Conservation (phyloP, 2,329 filamentous ascomycete species). For the Ophiosphaerella narmari region DNA sequence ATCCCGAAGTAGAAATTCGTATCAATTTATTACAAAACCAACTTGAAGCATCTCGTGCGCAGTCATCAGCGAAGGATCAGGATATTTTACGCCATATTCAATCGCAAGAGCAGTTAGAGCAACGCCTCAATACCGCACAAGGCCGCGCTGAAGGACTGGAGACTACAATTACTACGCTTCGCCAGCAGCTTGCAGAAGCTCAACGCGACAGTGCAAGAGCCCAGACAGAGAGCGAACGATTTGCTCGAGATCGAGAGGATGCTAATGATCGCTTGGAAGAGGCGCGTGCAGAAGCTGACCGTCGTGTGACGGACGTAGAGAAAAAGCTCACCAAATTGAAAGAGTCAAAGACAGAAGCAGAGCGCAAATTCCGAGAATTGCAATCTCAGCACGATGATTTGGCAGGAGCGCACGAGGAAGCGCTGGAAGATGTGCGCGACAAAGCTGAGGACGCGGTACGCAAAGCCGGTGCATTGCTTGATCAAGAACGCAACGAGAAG, state of each 20-base stretch:
- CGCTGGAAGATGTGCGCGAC: constrained; percentile 34
- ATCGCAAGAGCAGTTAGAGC: constrained; percentile 31
- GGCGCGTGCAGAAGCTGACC: constrained; percentile 31
- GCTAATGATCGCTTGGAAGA: constrained; percentile 32
- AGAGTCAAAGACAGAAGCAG: constrained; percentile 31
- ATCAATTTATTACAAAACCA: constrained; percentile 24
- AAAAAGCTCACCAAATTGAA: constrained; percentile 35
- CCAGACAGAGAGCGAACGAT: constrained; percentile 29
- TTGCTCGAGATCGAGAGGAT: constrained; percentile 32
- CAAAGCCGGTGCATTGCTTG: constrained; percentile 37
- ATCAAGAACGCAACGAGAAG: constrained; percentile 42
- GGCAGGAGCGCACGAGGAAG: constrained; percentile 30
- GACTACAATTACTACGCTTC: constrained; percentile 29
- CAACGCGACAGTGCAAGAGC: constrained; percentile 32
- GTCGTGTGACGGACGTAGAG: constrained; percentile 34
- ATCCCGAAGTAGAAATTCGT: constrained; percentile 5
- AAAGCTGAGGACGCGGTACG: constrained; percentile 44
- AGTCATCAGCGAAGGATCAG: constrained; percentile 30
- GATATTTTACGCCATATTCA: constrained; percentile 28
- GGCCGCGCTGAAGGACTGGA: constrained; percentile 39
- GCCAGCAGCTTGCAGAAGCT: constrained; percentile 39
- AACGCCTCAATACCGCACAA: constrained; percentile 29
- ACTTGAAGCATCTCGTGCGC: constrained; percentile 22
- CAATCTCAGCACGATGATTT: constrained; percentile 33
- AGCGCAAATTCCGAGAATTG: constrained; percentile 31